These are phyloP conservation scores for Cordyceps pruinosa DNA, from an alignment of 2,329 filamentous ascomycete species.

Conservation along the genomic window DNA sequence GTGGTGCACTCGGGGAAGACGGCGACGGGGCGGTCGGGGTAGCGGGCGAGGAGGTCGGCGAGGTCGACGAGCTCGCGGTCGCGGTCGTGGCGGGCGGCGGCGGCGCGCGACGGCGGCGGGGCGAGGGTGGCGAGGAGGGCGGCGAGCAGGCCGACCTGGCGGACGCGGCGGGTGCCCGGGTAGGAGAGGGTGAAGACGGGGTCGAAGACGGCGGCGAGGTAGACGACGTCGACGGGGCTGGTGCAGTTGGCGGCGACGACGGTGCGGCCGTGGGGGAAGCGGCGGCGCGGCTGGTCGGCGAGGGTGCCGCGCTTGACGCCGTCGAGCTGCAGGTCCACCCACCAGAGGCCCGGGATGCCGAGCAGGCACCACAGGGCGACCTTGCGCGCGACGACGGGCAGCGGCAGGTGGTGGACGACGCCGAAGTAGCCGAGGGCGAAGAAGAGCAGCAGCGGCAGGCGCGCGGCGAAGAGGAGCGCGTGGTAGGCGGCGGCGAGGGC, in stretches of 20 bases:
- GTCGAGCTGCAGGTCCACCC: constrained; percentile 97
- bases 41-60: constrained; percentile 52
- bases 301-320: constrained; percentile 89
- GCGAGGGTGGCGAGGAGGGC: constrained; percentile 70
- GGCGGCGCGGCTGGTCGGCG: constrained; percentile 62
- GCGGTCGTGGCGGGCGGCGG: too few relatives aligned
- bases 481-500: constrained; percentile 58
- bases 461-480: constrained; percentile 68
- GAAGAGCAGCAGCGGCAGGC: constrained; percentile 68
- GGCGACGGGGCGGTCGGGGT: constrained; percentile 71
- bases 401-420: constrained; percentile 73
- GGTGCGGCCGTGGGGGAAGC: constrained; percentile 70
- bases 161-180: constrained; percentile 65
- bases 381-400: constrained; percentile 61
- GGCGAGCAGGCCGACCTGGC: constrained; percentile 66
- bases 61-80: constrained; percentile 52
- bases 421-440: constrained; percentile 67
- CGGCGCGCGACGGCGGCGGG: constrained; percentile 38
- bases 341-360: constrained; percentile 89
- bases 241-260: constrained; percentile 89
- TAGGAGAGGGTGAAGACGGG: constrained; percentile 88
- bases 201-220: constrained; percentile 88
- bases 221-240: constrained; percentile 86
- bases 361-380: constrained; percentile 81
- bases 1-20: constrained; percentile 93